Evolutionary conservation across 106 monocot species (phyloP).

Genomic region (Amphibolis antarctica): DNA sequence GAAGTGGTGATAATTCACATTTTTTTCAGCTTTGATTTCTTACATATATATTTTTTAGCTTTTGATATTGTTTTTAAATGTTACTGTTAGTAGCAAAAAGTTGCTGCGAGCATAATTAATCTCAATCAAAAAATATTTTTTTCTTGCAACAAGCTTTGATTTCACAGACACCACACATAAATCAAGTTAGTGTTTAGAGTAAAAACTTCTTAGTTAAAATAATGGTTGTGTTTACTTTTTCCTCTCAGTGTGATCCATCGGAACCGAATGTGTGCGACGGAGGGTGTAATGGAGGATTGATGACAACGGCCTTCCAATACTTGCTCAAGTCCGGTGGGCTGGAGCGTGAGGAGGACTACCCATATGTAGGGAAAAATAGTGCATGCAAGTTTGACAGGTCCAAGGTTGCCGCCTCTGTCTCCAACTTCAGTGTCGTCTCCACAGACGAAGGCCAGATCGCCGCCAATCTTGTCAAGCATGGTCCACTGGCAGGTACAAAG

Average conservation of each 20-base stretch:
- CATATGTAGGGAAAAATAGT: slow-evolving; percentile 63
- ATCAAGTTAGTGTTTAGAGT: too few species aligned
- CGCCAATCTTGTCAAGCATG: slow-evolving; percentile 85
- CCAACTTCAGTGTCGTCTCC: slow-evolving; percentile 63
- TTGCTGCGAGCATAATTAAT: too few species aligned
- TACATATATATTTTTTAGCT: too few species aligned
- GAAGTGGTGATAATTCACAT: too few species aligned
- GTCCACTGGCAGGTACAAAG: slow-evolving; percentile 93
- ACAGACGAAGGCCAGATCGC: slow-evolving; percentile 78
- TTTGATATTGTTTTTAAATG: too few species aligned
- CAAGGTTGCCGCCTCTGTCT: slow-evolving; percentile 59
- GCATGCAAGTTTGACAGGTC: slow-evolving; percentile 65
- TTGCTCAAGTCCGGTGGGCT: slow-evolving; percentile 67
- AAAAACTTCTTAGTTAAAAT: too few species aligned
- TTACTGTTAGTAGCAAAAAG: too few species aligned
- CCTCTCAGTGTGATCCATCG: slow-evolving; percentile 76
- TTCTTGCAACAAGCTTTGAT: too few species aligned
- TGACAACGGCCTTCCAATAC: slow-evolving; percentile 86
- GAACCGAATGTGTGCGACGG: slow-evolving; percentile 66
- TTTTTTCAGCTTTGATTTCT: too few species aligned
- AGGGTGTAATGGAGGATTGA: slow-evolving; percentile 85
- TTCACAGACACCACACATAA: too few species aligned
- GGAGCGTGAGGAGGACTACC: slow-evolving; percentile 72
- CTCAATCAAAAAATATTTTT: too few species aligned
- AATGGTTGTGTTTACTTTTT: too few species aligned